These are phyloP conservation scores for Phalaenopsis hybrid DNA, from an alignment of 116 monocot genomes.

Conservation along the genomic window DNA sequence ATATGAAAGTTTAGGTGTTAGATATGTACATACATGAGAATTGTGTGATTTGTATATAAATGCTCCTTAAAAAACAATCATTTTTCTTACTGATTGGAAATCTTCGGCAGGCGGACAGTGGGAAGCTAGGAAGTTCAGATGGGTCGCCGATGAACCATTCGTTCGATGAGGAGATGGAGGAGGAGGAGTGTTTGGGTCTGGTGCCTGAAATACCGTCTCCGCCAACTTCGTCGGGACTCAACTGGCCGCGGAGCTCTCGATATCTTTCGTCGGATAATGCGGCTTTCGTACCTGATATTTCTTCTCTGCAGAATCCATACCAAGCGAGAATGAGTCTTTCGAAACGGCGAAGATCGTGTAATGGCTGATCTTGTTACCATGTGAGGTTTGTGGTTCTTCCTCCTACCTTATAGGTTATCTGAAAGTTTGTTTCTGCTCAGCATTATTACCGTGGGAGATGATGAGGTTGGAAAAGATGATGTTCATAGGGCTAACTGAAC, in stretches of 20 bases:
- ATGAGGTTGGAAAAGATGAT: too few relatives aligned
- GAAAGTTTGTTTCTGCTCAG: too few relatives aligned
- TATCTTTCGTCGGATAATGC: conserved; percentile 19
- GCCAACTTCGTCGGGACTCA: conserved; percentile 70
- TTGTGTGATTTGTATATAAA: too few relatives aligned
- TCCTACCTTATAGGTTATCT: too few relatives aligned
- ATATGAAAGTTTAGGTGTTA: too few relatives aligned
- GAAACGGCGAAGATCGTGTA: conserved; percentile 17
- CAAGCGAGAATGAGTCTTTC: neutral
- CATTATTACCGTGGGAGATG: too few relatives aligned
- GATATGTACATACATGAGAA: too few relatives aligned
- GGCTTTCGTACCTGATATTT: conserved; percentile 56
- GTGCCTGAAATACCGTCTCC: conserved; percentile 77
- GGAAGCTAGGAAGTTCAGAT: conserved; percentile 58
- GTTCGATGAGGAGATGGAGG: conserved; percentile 34
- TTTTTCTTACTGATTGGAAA: neutral
- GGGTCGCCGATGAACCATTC: conserved; percentile 45
- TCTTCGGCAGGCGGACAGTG: conserved; percentile 60
- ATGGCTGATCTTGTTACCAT: neutral
- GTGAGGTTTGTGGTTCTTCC: too few relatives aligned
- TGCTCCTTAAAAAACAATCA: too few relatives aligned
- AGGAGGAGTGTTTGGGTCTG: conserved; percentile 42
- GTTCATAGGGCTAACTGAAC: too few relatives aligned
- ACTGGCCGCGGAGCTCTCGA: conserved; percentile 44
- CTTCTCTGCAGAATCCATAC: conserved; percentile 7